A percentile compares a stretch with the other conserved stretches of the same genome.
Conservation (phyloP, 2,329 filamentous ascomycete species). For the Arthrobotrys conoides region DNA sequence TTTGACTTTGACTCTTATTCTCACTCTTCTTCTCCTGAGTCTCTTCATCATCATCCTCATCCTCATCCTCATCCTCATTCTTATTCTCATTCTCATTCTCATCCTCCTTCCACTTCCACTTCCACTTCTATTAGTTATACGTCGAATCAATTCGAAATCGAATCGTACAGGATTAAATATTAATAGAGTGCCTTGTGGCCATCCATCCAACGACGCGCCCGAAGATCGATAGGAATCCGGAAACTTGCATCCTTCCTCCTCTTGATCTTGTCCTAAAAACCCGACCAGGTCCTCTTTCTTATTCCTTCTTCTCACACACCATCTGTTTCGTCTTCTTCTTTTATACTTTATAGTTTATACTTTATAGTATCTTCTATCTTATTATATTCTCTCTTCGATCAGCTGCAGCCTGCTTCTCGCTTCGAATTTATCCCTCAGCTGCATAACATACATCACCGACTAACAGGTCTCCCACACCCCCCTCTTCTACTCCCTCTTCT, state of each 20-base stretch:
- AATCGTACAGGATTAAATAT: no score
- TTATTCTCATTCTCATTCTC: neutral
- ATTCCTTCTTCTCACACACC: constrained; percentile 19
- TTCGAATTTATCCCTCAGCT: constrained; percentile 56
- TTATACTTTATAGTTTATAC: no score
- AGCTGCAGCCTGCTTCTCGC: constrained; percentile 52
- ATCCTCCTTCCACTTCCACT: neutral
- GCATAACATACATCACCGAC: constrained; percentile 29
- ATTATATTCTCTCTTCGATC: constrained; percentile 28
- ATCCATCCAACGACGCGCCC: constrained; percentile 37
- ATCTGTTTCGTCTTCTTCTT: constrained; percentile 23
- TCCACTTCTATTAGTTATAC: no score
- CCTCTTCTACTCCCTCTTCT: neutral
- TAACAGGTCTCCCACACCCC: constrained; percentile 6
- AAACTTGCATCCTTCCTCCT: constrained; percentile 7
- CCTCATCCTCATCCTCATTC: neutral
- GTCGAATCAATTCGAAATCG: neutral
- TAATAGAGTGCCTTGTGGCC: constrained; percentile 46
- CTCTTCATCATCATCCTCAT: neutral
- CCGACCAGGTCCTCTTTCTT: neutral
- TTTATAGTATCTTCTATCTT: neutral
- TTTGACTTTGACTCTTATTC: constrained; percentile 28
- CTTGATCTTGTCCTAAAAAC: constrained; percentile 1
- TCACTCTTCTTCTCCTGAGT: neutral
- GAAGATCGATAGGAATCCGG: constrained; percentile 37